A percentile compares a stretch with the other conserved stretches of the same genome.
Conservation (phyloP, 106 monocot species). For the Alisma plantagoaquatica region DNA sequence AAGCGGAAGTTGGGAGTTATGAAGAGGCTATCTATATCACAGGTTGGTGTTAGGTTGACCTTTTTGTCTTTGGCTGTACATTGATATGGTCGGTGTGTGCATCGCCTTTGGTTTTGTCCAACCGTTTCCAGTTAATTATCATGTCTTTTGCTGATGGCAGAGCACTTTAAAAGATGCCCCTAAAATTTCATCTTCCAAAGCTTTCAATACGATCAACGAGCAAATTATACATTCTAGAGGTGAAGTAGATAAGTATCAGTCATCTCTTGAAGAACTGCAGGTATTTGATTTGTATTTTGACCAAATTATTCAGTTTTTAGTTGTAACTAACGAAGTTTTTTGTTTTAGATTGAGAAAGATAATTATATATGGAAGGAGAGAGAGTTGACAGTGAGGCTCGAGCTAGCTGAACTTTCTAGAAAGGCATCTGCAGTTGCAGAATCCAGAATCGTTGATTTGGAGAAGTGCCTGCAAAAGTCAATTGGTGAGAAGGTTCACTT, state of each 20-base stretch:
- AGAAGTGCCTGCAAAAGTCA: slow-evolving; percentile 43
- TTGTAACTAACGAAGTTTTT: background rate
- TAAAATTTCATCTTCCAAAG: slow-evolving; percentile 44
- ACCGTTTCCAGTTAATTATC: too few relatives aligned
- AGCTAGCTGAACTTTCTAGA: slow-evolving; percentile 51
- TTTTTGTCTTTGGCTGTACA: background rate
- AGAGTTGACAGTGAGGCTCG: slow-evolving; percentile 57
- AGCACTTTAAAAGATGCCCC: slow-evolving; percentile 49
- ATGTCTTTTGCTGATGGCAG: slow-evolving; percentile 23
- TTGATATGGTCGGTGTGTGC: background rate
- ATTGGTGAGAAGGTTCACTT: slow-evolving; percentile 34
- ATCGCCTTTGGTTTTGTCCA: background rate
- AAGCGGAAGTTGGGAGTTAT: slow-evolving; percentile 56
- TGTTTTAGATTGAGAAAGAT: slow-evolving; percentile 80
- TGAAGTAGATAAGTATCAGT: slow-evolving; percentile 45
- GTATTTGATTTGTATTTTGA: slow-evolving; percentile 15
- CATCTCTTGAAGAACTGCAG: slow-evolving; percentile 79
- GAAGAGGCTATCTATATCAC: slow-evolving; percentile 51
- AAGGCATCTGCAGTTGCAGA: slow-evolving; percentile 39
- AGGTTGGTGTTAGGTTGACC: slow-evolving; percentile 28
- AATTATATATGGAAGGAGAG: slow-evolving; percentile 72
- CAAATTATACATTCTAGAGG: slow-evolving; percentile 57
- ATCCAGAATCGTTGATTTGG: slow-evolving; percentile 42
- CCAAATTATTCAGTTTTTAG: background rate
- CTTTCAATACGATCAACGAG: slow-evolving; percentile 33